Evolutionary conservation across 208 protist species (phyloP).

Genomic region (Leishmania guyanensis): DNA sequence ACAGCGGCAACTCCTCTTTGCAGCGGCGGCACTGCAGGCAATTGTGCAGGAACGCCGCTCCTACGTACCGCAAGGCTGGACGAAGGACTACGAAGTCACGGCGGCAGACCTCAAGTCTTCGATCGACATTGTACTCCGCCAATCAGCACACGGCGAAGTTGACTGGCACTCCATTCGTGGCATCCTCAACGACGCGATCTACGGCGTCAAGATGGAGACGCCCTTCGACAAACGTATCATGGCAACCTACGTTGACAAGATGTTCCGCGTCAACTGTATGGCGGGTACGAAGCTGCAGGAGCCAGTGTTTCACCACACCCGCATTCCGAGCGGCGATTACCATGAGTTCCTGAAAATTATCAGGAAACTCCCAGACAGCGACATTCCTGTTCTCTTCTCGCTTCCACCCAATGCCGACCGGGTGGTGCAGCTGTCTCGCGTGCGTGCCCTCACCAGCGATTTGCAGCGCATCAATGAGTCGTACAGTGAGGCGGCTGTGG

Average conservation of each 20-base stretch:
- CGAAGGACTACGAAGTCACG: conserved; percentile 97
- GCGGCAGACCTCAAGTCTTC: conserved; percentile 93
- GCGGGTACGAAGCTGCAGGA: conserved; percentile 57
- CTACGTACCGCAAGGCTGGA: conserved; percentile 98
- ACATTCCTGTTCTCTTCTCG: conserved; percentile 92
- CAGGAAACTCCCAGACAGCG: conserved; percentile 87
- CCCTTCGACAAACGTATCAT: conserved; percentile 94
- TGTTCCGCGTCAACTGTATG: conserved; percentile 81
- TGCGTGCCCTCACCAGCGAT: conserved; percentile 69
- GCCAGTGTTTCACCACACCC: conserved; percentile 60
- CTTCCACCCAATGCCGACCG: conserved; percentile 95
- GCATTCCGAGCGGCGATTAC: conserved; percentile 67
- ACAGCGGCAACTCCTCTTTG: conserved; percentile 93
- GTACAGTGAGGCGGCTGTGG: conserved; percentile 58
- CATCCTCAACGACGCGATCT: conserved; percentile 95
- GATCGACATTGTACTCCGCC: conserved; percentile 89
- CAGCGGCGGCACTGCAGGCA: conserved; percentile 95
- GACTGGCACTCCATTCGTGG: conserved; percentile 95
- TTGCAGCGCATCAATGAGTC: conserved; percentile 87
- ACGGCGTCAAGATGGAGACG: conserved; percentile 97
- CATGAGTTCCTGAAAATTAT: conserved; percentile 83
- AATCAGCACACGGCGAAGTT: conserved; percentile 45
- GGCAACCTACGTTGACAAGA: conserved; percentile 89
- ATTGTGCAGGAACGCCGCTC: conserved; percentile 96
- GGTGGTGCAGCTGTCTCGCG: conserved; percentile 85